A percentile compares a stretch with the other conserved stretches of the same genome.
Conservation (phyloP, 129 eudicot genomes). For the Cynara cardunculus region DNA sequence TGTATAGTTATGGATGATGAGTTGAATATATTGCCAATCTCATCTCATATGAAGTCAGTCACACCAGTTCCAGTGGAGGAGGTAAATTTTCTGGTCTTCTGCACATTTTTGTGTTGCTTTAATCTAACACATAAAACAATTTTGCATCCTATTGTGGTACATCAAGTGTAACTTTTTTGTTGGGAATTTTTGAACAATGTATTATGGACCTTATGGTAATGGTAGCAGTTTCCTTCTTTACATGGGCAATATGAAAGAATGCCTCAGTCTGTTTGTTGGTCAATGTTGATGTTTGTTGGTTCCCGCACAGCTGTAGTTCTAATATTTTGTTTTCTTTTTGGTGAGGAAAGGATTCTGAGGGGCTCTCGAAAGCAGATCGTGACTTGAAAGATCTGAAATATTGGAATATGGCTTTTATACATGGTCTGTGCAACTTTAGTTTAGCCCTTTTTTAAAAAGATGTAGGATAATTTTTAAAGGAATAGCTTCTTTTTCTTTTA, state of each 20-base stretch:
- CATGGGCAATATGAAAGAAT: neutral
- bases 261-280: constrained; percentile 1
- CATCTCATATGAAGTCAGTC: constrained; percentile 88
- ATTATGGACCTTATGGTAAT: neutral
- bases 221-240: neutral
- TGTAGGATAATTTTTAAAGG: neutral
- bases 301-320: neutral
- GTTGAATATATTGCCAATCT: constrained; percentile 82
- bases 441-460: neutral
- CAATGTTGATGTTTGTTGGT: constrained; percentile 7
- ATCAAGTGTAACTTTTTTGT: neutral
- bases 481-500: neutral
- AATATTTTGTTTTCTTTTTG: constrained; percentile 21
- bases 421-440: neutral
- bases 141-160: neutral
- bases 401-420: neutral
- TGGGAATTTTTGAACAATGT: neutral
- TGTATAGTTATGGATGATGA: constrained; percentile 97
- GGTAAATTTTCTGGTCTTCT: constrained; percentile 35
- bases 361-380: constrained; percentile 77
- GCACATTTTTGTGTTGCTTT: neutral
- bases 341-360: constrained; percentile 63
- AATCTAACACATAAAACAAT: neutral
- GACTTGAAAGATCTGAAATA: constrained; percentile 67
- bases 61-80: constrained; percentile 60